Conservation (phyloP, 768 basidiomycete genomes). For the Mycena albidolilacea region DNA sequence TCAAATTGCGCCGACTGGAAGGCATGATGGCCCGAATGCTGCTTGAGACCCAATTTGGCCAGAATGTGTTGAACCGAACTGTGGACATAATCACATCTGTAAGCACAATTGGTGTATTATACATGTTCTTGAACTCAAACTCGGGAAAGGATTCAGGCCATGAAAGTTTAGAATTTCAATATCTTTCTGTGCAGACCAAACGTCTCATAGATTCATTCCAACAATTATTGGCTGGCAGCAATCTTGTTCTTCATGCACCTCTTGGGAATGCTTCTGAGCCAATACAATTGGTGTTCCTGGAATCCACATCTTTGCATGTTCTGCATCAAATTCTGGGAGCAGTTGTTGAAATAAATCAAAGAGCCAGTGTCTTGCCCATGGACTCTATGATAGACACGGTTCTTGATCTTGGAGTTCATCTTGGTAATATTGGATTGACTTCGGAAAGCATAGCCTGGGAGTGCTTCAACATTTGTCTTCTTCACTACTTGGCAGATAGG, state of each 20-base stretch:
- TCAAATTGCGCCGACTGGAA: constrained; percentile 10
- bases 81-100: constrained; percentile 27
- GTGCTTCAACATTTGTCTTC: not conserved
- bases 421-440: not conserved
- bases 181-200: constrained; percentile 24
- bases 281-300: not conserved
- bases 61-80: constrained; percentile 1
- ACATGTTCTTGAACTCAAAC: not conserved
- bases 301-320: not conserved
- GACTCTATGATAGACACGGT: not conserved
- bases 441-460: not conserved
- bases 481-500: constrained; percentile 5
- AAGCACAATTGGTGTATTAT: not conserved
- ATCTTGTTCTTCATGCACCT: not conserved
- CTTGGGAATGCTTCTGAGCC: not conserved
- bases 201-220: constrained; percentile 12
- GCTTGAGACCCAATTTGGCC: constrained; percentile 24
- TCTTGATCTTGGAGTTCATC: not conserved
- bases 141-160: constrained; percentile 20
- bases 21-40: constrained; percentile 28
- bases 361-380: not conserved
- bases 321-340: not conserved
- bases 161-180: constrained; percentile 23
- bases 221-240: not conserved
- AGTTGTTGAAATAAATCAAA: not conserved